Percentiles rank a stretch among this genome's conserved stretches.
Conservation (phyloP, 2,329 filamentous ascomycete genomes). For the Ophioceras dolichostomum region DNA sequence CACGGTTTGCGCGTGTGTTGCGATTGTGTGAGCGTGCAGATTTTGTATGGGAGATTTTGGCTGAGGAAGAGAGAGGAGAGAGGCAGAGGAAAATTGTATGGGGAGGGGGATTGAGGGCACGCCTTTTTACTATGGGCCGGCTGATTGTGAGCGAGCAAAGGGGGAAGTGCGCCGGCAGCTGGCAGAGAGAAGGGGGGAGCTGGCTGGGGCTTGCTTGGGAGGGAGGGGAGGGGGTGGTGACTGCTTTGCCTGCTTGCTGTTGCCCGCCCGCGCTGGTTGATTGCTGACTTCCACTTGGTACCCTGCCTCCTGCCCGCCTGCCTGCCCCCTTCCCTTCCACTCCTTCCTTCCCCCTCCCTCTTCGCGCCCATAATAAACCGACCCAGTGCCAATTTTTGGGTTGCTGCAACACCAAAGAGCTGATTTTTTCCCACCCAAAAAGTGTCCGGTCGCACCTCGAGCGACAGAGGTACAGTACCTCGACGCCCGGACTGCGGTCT, state of each 20-base stretch:
- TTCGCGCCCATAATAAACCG: not conserved
- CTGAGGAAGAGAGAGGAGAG: conserved; percentile 32
- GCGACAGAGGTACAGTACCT: conserved; percentile 1
- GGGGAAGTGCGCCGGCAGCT: conserved; percentile 2
- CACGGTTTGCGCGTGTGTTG: conserved; percentile 33
- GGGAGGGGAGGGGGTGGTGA: conserved; percentile 1
- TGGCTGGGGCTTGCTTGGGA: conserved; percentile 5
- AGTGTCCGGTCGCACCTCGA: not conserved
- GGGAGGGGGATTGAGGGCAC: conserved; percentile 37
- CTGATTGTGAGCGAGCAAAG: conserved; percentile 39
- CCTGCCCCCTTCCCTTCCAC: not conserved
- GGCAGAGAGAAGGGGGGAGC: not conserved
- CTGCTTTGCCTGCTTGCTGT: not conserved
- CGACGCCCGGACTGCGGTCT: not conserved
- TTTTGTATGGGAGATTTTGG: conserved; percentile 43
- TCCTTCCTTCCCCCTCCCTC: conserved; percentile 1
- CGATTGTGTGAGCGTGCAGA: conserved; percentile 35
- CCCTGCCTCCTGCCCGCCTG: not conserved
- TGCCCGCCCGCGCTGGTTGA: not conserved
- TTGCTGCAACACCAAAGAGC: conserved; percentile 1
- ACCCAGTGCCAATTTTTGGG: not conserved
- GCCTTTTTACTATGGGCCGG: conserved; percentile 53
- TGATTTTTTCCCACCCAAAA: not conserved
- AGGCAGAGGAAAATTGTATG: conserved; percentile 39
- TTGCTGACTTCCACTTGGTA: not conserved